phyloP scores from a whole-genome alignment of 331 rosid genomes.

The Arachis monticola region DNA sequence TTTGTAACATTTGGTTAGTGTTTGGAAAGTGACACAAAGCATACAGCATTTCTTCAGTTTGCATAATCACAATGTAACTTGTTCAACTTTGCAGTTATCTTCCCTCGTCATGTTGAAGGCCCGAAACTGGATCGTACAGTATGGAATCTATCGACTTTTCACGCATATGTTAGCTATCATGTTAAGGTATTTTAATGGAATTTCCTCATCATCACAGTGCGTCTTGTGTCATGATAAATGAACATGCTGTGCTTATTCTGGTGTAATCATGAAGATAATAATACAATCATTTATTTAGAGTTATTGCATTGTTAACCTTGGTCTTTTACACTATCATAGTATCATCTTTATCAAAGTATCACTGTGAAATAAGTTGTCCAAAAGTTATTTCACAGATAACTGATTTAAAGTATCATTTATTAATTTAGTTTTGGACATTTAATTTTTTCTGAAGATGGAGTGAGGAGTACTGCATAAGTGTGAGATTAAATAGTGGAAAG shows the following conservation, averaged over 20 bases:
- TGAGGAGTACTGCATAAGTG: background rate
- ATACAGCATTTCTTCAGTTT: constrained; percentile 14
- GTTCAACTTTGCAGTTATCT: constrained; percentile 75
- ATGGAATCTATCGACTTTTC: constrained; percentile 92
- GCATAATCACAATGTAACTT: constrained; percentile 21
- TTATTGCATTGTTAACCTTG: constrained; percentile 19
- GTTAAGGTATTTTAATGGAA: constrained; percentile 67
- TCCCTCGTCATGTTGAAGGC: constrained; percentile 92
- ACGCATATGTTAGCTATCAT: constrained; percentile 96
- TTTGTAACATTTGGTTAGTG: constrained; percentile 88
- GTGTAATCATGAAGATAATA: constrained; percentile 24
- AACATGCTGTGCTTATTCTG: constrained; percentile 9
- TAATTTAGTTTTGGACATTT: background rate
- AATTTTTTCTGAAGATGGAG: background rate
- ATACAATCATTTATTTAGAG: constrained; percentile 22
- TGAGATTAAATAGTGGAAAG: background rate
- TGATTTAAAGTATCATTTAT: constrained; percentile 1
- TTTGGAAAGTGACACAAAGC: constrained; percentile 29
- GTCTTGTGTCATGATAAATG: constrained; percentile 20
- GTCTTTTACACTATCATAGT: constrained; percentile 4
- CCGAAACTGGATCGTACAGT: constrained; percentile 86
- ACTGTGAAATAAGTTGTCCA: background rate
- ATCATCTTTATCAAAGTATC: background rate
- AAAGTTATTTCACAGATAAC: constrained; percentile 1
- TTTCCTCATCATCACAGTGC: constrained; percentile 9